Evolutionary conservation across 192 early-diverging fungal species (phyloP), one percentile per base, ranked within the genome.

Genomic region (Backusella sp.): DNA sequence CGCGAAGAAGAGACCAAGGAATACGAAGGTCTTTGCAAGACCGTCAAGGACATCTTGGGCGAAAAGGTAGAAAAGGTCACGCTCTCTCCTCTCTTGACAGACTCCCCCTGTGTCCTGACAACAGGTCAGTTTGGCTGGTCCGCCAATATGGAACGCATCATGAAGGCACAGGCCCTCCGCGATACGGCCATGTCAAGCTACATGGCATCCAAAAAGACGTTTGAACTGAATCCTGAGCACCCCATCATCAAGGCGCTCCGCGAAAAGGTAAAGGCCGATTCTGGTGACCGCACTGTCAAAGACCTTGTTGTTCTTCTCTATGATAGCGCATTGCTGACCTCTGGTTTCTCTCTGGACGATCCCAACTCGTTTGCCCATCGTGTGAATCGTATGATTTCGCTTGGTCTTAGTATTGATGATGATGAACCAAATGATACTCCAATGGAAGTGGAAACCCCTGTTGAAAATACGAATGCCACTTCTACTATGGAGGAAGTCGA

Each of bases 91-190:
- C 93, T 95, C 86, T 95, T 99, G 81, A 88, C 91, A 76, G 94
- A 96, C 87, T 97, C 96, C 52, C 97, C 98, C 44, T 99, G 97
- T 89, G 96, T 98, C 65, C 91, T 99, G 80, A 94, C 97, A 82
- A 98, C 98, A 68, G 96, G 96, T 76, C 96, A 99, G 87, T 98
- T 93, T 81, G 97, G 97, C 73, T 99, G 97, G 97, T 97, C 97
- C 44, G 97, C 96, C 81, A 99, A 99, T 92, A 99, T 99, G 97
- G 97, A 99, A 88, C 96, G 98, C 89, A 98, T 99, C 92, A 99
- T 99, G 98, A 98, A 97, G 89, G 96, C 98, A 66, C 98, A 99
- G 87, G 97, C 97, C 35, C 92, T 99, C 81, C 95, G 97, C 85
- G 97, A 99, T 88, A 92, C 92, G 46, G 93, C 92, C 79, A 99